phyloP scores from a whole-genome alignment of 2,329 filamentous ascomycete species.

The Pseudopithomyces maydicus region DNA sequence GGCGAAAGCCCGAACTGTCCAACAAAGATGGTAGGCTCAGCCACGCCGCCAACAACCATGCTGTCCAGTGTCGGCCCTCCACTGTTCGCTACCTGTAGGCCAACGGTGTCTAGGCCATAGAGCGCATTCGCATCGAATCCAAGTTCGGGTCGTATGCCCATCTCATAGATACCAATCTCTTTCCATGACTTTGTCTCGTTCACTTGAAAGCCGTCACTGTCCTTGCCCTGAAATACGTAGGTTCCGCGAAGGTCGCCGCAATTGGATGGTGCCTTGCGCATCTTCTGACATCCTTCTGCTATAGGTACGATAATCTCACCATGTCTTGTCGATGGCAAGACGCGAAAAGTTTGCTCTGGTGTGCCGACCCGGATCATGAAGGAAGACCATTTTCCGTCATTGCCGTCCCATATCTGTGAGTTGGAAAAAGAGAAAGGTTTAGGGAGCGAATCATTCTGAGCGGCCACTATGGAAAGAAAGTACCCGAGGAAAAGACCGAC shows the following conservation, averaged over 20 bases:
- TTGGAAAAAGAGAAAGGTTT: neutral
- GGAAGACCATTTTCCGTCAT: slow-evolving; percentile 10
- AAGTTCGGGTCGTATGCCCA: slow-evolving; percentile 13
- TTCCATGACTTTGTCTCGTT: slow-evolving; percentile 20
- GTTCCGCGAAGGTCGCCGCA: slow-evolving; percentile 17
- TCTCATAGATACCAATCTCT: slow-evolving; percentile 21
- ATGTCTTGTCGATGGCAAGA: slow-evolving; percentile 5
- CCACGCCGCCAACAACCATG: slow-evolving; percentile 19
- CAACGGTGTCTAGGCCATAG: slow-evolving; percentile 23
- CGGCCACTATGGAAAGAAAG: neutral
- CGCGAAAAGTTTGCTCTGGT: slow-evolving; percentile 10
- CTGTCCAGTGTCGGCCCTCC: slow-evolving; percentile 17
- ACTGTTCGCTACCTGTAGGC: slow-evolving; percentile 17
- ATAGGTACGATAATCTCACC: slow-evolving; percentile 10
- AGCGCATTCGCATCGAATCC: slow-evolving; percentile 19
- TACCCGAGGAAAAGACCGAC: neutral
- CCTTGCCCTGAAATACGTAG: slow-evolving; percentile 15
- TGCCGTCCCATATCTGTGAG: slow-evolving; percentile 7
- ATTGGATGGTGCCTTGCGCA: neutral
- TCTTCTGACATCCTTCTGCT: slow-evolving; percentile 5
- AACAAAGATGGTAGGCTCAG: slow-evolving; percentile 18
- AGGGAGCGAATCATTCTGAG: neutral
- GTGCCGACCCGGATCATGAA: slow-evolving; percentile 11
- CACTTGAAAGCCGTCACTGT: slow-evolving; percentile 16
- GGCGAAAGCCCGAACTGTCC: slow-evolving; percentile 48